phyloP scores from a whole-genome alignment of 345 rosid genomes.

The Eutrema heterophyllum region DNA sequence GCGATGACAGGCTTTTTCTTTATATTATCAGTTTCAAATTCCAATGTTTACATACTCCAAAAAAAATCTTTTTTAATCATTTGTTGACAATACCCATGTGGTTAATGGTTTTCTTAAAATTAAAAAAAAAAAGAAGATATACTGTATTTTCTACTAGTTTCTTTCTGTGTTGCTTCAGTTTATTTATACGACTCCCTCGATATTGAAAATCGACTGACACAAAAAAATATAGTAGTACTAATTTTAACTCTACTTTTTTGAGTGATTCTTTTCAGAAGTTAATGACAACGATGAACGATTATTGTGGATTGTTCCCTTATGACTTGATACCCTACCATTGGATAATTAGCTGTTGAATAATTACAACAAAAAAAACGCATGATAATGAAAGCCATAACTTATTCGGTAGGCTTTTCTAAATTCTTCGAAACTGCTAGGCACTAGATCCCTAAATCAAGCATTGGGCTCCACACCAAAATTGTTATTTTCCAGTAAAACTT shows the following conservation, averaged over 20 bases:
- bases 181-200: slow-evolving; percentile 9
- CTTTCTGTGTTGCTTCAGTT: neutral
- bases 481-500: neutral
- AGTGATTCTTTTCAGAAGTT: neutral
- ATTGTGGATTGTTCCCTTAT: slow-evolving; percentile 8
- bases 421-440: slow-evolving; percentile 20
- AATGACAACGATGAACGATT: slow-evolving; percentile 15
- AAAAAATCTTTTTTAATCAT: neutral
- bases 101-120: neutral
- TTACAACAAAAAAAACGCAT: neutral
- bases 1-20: slow-evolving; percentile 9
- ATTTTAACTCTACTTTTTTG: neutral
- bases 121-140: neutral
- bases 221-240: neutral
- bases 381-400: neutral
- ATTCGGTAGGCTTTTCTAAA: neutral
- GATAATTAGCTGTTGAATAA: neutral
- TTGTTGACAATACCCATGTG: slow-evolving; percentile 18
- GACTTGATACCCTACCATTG: neutral
- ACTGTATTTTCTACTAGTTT: neutral
- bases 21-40: slow-evolving; percentile 1
- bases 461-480: slow-evolving; percentile 27
- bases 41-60: neutral
- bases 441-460: slow-evolving; percentile 24
- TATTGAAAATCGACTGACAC: neutral